These are phyloP conservation scores for Cornus florida DNA, from an alignment of 148 eudicot species.

Conservation along the genomic window DNA sequence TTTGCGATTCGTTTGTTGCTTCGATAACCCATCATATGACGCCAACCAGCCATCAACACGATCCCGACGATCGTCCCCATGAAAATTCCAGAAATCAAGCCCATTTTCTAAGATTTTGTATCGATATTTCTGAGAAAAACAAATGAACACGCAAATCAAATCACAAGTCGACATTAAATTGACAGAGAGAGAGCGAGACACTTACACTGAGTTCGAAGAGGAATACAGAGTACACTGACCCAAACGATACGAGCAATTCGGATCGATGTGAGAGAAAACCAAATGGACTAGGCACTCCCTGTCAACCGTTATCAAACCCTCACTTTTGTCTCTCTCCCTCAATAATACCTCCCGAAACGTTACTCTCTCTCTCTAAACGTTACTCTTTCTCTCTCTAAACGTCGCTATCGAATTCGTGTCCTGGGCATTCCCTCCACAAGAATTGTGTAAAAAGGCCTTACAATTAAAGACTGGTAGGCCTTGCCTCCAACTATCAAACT, in stretches of 20 bases:
- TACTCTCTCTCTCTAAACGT: not conserved
- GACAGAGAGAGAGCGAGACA: not conserved
- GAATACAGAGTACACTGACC: not conserved
- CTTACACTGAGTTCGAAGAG: not conserved
- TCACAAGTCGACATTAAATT: not conserved
- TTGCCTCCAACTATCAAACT: not conserved
- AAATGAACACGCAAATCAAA: conserved; percentile 1
- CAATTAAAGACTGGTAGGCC: not conserved
- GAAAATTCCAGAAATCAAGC: conserved; percentile 78
- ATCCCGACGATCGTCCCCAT: conserved; percentile 79
- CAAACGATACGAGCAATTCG: not conserved
- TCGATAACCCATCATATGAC: conserved; percentile 78
- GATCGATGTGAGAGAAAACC: not conserved
- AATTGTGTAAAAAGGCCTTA: not conserved
- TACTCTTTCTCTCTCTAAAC: not conserved
- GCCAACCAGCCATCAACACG: conserved; percentile 90
- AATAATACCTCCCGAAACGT: too few relatives aligned
- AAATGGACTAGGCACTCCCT: not conserved
- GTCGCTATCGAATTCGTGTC: conserved; percentile 3
- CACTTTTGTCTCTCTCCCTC: not conserved
- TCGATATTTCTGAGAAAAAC: not conserved
- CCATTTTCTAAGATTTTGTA: conserved; percentile 48
- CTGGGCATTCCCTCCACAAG: conserved; percentile 10
- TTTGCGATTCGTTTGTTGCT: conserved; percentile 66
- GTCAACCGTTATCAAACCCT: not conserved